Percentiles rank a stretch among this genome's conserved stretches.
Evolutionary conservation across 805 yeast genomes (phyloP).

Genomic region (Candida sonorensis): DNA sequence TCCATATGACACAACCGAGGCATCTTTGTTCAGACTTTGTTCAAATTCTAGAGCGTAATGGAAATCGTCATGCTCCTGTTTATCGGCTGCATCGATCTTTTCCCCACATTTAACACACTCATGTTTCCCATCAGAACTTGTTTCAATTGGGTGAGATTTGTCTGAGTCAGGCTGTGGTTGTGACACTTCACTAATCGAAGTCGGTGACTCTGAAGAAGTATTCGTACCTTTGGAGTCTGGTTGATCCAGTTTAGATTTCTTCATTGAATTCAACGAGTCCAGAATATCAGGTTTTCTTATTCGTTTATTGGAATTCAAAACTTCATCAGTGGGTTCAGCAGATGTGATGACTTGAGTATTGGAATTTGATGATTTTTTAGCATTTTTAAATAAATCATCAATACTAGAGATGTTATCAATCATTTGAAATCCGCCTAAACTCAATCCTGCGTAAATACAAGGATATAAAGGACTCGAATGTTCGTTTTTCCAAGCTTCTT

Average conservation of each 20-base stretch:
- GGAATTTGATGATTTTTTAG: too few species aligned
- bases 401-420: conserved; percentile 21
- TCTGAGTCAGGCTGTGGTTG: neutral
- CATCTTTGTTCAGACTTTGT: conserved; percentile 9
- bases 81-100: conserved; percentile 2
- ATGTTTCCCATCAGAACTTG: conserved; percentile 1
- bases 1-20: conserved; percentile 7
- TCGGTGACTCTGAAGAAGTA: too few species aligned
- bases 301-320: conserved; percentile 2
- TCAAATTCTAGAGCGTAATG: conserved; percentile 22
- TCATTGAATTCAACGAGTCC: neutral
- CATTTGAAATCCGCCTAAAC: conserved; percentile 47
- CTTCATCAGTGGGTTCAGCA: neutral
- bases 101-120: conserved; percentile 13
- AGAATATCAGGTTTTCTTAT: neutral
- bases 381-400: conserved; percentile 16
- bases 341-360: neutral
- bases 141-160: neutral
- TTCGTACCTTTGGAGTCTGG: too few species aligned
- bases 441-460: conserved; percentile 41
- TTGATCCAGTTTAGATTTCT: neutral
- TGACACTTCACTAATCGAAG: too few species aligned
- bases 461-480: conserved; percentile 35
- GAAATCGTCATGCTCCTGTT: conserved; percentile 22
- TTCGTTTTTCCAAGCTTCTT: conserved; percentile 18